A percentile compares a stretch with the other conserved stretches of the same genome.
Evolutionary conservation across 148 eudicot species (phyloP).

Genomic region (Hydrangea macrophylla): DNA sequence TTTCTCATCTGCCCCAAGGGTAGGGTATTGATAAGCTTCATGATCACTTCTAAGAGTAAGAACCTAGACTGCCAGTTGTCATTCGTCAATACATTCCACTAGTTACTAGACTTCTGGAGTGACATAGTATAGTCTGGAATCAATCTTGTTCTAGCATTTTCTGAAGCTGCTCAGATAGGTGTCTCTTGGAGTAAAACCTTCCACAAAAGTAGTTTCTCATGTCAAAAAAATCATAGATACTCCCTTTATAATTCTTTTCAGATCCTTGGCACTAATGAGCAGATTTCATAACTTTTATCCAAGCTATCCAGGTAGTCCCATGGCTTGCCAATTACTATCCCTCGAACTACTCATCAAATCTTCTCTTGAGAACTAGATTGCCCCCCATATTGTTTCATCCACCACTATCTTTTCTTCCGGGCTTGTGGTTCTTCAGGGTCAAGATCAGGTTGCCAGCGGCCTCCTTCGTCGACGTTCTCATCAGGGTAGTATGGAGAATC

Average conservation of each 20-base stretch:
- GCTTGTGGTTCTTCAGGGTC: neutral
- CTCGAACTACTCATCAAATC: neutral
- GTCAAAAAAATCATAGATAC: neutral
- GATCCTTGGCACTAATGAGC: neutral
- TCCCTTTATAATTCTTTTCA: neutral
- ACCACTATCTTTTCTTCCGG: neutral
- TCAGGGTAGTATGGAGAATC: conserved; percentile 7
- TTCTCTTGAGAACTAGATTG: neutral
- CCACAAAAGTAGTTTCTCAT: neutral
- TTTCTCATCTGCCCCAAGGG: no score
- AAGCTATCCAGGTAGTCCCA: neutral
- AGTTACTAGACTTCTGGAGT: no score
- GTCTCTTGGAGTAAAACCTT: neutral
- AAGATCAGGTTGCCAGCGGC: conserved; percentile 29
- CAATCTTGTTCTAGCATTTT: neutral
- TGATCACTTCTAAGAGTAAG: no score
- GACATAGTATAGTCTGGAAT: neutral
- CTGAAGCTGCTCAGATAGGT: neutral
- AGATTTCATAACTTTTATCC: neutral
- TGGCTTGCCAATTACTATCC: neutral
- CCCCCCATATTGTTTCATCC: neutral
- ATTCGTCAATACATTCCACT: no score
- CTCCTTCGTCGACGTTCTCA: conserved; percentile 13
- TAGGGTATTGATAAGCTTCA: no score
- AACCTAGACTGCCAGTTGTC: no score